These are phyloP conservation scores for Penicillium bialowiezense DNA, from an alignment of 495 filamentous ascomycete genomes.

Conservation along the genomic window DNA sequence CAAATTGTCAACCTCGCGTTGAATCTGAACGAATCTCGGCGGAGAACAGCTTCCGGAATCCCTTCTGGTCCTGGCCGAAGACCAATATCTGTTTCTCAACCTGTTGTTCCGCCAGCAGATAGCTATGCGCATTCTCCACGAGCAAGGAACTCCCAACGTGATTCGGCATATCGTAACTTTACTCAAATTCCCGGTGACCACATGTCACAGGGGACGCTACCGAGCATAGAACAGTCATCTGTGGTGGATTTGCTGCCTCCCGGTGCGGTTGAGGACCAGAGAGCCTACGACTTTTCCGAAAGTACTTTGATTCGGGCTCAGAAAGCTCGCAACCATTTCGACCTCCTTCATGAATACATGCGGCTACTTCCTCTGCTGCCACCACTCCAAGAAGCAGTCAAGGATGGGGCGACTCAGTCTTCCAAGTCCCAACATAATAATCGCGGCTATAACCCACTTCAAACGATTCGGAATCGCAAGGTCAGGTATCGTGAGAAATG, in stretches of 20 bases:
- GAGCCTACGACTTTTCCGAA: slow-evolving; percentile 65
- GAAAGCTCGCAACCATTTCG: slow-evolving; percentile 73
- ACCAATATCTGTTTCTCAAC: slow-evolving; percentile 42
- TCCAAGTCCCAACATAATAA: not conserved
- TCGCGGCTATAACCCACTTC: slow-evolving; percentile 79
- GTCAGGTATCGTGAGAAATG: slow-evolving; percentile 70
- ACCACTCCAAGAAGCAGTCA: slow-evolving; percentile 45
- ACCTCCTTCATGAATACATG: slow-evolving; percentile 76
- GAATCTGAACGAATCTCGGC: slow-evolving; percentile 80
- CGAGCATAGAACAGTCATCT: slow-evolving; percentile 16
- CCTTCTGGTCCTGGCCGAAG: slow-evolving; percentile 48
- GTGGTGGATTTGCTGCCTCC: slow-evolving; percentile 32
- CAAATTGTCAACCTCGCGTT: slow-evolving; percentile 90
- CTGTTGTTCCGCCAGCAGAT: slow-evolving; percentile 13
- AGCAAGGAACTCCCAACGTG: slow-evolving; percentile 11
- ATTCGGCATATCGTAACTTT: slow-evolving; percentile 17
- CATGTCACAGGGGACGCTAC: slow-evolving; percentile 3
- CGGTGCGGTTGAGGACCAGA: slow-evolving; percentile 24
- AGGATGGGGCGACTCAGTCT: slow-evolving; percentile 4
- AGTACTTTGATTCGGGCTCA: slow-evolving; percentile 76
- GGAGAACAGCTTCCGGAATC: slow-evolving; percentile 50
- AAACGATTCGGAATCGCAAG: slow-evolving; percentile 81
- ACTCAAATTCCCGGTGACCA: slow-evolving; percentile 15
- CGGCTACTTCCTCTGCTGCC: slow-evolving; percentile 72
- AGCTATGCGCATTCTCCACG: slow-evolving; percentile 15